Conservation (phyloP, 2,329 filamentous ascomycete species). For the Neonectria hederae region DNA sequence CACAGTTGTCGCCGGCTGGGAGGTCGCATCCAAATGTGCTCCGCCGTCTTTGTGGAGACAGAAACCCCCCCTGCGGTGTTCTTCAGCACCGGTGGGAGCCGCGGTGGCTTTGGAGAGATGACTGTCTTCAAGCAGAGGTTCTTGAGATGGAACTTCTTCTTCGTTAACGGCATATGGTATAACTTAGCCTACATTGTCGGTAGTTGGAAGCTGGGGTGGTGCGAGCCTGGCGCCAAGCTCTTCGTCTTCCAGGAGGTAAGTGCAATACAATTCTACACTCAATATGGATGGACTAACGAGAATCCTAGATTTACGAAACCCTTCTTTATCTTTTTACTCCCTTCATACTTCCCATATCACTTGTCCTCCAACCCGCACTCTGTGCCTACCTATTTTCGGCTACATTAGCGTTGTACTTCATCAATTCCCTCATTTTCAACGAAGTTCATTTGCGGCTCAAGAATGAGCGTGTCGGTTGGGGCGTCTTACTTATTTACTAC, state of each 20-base stretch:
- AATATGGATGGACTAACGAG: background rate
- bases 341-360: constrained; percentile 20
- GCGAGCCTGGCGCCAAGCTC: constrained; percentile 19
- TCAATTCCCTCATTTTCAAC: constrained; percentile 19
- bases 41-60: constrained; percentile 24
- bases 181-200: constrained; percentile 18
- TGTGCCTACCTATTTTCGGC: constrained; percentile 7
- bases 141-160: constrained; percentile 27
- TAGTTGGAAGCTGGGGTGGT: constrained; percentile 21
- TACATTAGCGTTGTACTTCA: constrained; percentile 1
- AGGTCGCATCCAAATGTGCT: constrained; percentile 25
- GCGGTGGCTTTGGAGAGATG: constrained; percentile 26
- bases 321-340: constrained; percentile 19
- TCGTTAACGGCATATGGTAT: constrained; percentile 21
- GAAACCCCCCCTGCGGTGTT: constrained; percentile 26
- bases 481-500: constrained; percentile 16
- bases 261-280: accelerated
- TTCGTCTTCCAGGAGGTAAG: constrained; percentile 24
- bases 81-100: constrained; percentile 6
- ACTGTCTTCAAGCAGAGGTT: constrained; percentile 26
- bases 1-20: constrained; percentile 20
- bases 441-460: constrained; percentile 19
- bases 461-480: constrained; percentile 15
- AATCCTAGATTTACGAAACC: constrained; percentile 14
- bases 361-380: constrained; percentile 10